These are phyloP conservation scores for Trichoderma breve DNA, from an alignment of 2,329 filamentous ascomycete species.

Conservation along the genomic window DNA sequence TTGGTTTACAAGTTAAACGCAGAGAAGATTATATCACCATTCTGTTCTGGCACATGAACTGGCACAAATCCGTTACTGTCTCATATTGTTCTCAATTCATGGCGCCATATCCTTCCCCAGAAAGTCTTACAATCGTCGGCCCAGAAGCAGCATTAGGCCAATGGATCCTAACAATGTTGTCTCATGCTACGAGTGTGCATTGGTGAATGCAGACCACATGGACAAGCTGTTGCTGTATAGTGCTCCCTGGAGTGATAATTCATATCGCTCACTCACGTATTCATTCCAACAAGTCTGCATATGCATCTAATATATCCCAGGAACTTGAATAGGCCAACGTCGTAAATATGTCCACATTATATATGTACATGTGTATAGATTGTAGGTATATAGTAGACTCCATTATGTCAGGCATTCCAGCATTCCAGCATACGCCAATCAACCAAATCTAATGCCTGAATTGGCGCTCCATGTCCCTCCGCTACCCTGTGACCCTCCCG, in stretches of 20 bases:
- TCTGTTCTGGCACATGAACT: not conserved
- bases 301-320: not conserved
- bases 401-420: not conserved
- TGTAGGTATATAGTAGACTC: not conserved
- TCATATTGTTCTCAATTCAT: not conserved
- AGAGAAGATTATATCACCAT: not conserved
- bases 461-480: constrained; percentile 57
- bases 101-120: not conserved
- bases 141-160: not conserved
- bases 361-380: not conserved
- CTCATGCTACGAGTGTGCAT: not conserved
- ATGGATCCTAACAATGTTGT: not conserved
- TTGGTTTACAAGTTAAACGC: not conserved
- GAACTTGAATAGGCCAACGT: not conserved
- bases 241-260: not conserved
- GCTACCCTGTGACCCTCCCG: constrained; percentile 28
- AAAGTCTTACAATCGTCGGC: not conserved
- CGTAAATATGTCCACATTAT: not conserved
- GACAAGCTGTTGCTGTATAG: not conserved
- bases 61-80: not conserved
- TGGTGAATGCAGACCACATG: not conserved
- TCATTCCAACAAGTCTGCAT: not conserved
- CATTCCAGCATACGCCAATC: not conserved
- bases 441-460: constrained; percentile 57
- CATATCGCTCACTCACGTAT: not conserved